Percentiles rank a stretch among this genome's conserved stretches.
These are phyloP conservation scores for Polygonum maritimum DNA, from an alignment of 148 eudicot species.

Conservation along the genomic window DNA sequence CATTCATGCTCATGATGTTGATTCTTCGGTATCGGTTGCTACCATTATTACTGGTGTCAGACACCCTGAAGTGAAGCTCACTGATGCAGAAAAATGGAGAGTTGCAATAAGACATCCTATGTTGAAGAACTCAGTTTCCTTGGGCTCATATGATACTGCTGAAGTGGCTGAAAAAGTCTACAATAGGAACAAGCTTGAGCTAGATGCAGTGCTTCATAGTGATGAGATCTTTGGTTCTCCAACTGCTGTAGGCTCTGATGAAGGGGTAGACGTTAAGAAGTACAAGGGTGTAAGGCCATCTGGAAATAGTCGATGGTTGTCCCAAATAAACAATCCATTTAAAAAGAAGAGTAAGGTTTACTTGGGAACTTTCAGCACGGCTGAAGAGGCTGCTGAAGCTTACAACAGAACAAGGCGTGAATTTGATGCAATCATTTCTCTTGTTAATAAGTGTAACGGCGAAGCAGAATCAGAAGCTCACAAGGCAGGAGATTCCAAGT, in stretches of 20 bases:
- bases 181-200: not conserved
- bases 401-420: not conserved
- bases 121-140: not conserved
- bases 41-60: not conserved
- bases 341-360: not conserved
- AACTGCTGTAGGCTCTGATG: not conserved
- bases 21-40: not conserved
- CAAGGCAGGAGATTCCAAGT: not conserved
- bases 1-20: not conserved
- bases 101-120: not conserved
- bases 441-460: not conserved
- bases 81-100: not conserved
- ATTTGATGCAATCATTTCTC: not conserved
- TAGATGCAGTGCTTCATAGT: conserved; percentile 2
- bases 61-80: not conserved
- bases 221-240: not conserved
- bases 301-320: not conserved
- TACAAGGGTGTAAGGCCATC: not conserved
- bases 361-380: not conserved
- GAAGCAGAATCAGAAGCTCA: not conserved
- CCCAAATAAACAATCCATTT: not conserved
- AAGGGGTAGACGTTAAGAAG: not conserved
- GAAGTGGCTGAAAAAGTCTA: conserved; percentile 3
- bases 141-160: conserved; percentile 3
- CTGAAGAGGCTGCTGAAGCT: conserved; percentile 4